Base-by-base conservation (phyloP, 495 filamentous ascomycete genomes). In the Evernia prunastri region DNA sequence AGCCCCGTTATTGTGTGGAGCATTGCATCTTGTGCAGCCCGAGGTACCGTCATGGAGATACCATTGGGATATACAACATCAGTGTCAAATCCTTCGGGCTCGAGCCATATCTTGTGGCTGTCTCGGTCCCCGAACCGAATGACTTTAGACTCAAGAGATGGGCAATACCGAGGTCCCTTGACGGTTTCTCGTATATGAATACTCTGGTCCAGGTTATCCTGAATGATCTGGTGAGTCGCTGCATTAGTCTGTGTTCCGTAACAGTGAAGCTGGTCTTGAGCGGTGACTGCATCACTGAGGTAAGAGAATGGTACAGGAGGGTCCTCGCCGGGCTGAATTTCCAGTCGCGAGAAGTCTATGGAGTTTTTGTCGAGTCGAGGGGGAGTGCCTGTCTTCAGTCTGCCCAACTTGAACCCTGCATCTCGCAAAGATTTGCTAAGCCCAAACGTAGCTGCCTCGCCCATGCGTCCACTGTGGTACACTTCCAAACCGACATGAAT, bases 151-250 rank as follows among this genome's bases (percentile, higher is more conserved):
- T 98, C 94, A 17, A 98, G 79, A 0, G 93, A 97, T 1, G 94
- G 94, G 69, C 94, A 98, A 70, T 98, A 98, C 60, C 94, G 81
- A 4, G 94, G 94, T 0, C 94, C 94, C 70, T 90, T 91, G 42
- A 98, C 90, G 0, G 92, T 92, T 76, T 98, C 94, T 10, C 95
- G 85, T 68, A 98, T 97, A 73, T 98, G 95, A 36, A 98, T 87
- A 7, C 90, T 90, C 73, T 96, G 92, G 72, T 94, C 86, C 23
- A 98, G 82, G 71, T 97, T 96, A 17, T 81, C 84, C 58, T 89
- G 84, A 64, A 96, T 87, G 63, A 98, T 82, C 36, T 95, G 86
- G 76, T 98, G 94, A 4, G 91, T 83, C 4, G 79, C 82, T 10
- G 85, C 74, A 70, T 96, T 97, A 31, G 94, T 98, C 69, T 90